phyloP scores from a whole-genome alignment of 257 asterid species.

The Solanum lycopersicoides region DNA sequence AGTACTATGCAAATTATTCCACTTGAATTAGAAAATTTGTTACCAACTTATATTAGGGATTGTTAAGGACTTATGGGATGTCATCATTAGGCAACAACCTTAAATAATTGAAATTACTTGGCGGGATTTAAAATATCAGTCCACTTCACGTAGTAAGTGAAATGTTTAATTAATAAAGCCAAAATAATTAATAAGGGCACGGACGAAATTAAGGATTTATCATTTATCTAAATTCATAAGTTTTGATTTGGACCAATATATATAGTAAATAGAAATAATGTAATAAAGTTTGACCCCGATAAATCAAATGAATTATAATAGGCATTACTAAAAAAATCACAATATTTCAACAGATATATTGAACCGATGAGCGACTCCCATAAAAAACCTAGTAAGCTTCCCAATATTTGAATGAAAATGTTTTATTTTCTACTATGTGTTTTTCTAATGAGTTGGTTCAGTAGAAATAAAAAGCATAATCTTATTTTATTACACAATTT shows the following conservation, averaged over 20 bases:
- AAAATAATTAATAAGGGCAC: background rate
- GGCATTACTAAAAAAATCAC: background rate
- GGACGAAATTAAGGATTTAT: background rate
- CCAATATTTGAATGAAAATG: too few species aligned
- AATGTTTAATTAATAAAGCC: background rate
- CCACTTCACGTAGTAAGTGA: background rate
- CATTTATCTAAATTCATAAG: background rate
- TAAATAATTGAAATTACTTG: background rate
- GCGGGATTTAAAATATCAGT: background rate
- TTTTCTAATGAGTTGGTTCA: accelerated
- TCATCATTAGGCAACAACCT: background rate
- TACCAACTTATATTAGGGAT: background rate
- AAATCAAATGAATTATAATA: background rate
- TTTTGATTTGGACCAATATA: background rate
- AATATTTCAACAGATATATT: too few species aligned
- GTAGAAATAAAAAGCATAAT: background rate
- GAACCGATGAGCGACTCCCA: background rate
- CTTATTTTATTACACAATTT: background rate
- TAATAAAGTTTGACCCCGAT: background rate
- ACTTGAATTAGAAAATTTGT: background rate
- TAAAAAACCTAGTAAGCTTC: background rate
- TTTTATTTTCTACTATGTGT: background rate
- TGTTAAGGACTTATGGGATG: background rate
- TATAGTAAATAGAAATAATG: background rate
- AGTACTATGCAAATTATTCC: background rate